These are phyloP conservation scores for Nemania diffusa DNA, from an alignment of 2,329 filamentous ascomycete genomes.

Conservation along the genomic window DNA sequence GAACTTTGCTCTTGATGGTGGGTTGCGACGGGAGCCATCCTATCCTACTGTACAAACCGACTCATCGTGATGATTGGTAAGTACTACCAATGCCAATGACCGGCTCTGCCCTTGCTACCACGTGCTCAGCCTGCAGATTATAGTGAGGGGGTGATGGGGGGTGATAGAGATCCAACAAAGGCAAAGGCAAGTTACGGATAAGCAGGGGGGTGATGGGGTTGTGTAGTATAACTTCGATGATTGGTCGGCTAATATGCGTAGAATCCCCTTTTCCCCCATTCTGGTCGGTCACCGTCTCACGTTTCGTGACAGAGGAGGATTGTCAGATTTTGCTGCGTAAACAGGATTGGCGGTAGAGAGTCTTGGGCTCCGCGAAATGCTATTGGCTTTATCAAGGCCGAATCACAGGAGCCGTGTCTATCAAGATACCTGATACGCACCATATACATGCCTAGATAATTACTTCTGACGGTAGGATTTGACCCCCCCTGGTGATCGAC, in stretches of 20 bases:
- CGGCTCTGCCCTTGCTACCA: conserved; percentile 28
- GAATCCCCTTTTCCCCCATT: not conserved
- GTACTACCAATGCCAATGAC: conserved; percentile 1
- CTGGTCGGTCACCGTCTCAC: conserved; percentile 6
- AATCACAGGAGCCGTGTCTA: not conserved
- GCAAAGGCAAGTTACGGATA: no score
- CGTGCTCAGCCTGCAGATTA: conserved; percentile 34
- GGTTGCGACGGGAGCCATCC: conserved; percentile 5
- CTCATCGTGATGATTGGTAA: conserved; percentile 14
- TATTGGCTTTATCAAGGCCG: not conserved
- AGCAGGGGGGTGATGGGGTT: not conserved
- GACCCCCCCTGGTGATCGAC: conserved; percentile 33
- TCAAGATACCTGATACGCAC: not conserved
- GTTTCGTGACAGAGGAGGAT: conserved; percentile 2
- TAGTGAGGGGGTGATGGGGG: no score
- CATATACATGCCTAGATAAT: no score
- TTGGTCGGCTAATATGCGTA: conserved; percentile 5
- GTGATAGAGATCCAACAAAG: not conserved
- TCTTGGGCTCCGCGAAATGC: not conserved
- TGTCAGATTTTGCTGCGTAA: not conserved
- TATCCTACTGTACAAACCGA: no score
- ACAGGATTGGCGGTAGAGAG: not conserved
- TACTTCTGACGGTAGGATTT: conserved; percentile 22
- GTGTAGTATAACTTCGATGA: not conserved
- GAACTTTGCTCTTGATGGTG: conserved; percentile 1